A percentile compares a stretch with the other conserved stretches of the same genome.
Evolutionary conservation across 2,329 filamentous ascomycete species (phyloP).

Genomic region (Aulographum hederae): DNA sequence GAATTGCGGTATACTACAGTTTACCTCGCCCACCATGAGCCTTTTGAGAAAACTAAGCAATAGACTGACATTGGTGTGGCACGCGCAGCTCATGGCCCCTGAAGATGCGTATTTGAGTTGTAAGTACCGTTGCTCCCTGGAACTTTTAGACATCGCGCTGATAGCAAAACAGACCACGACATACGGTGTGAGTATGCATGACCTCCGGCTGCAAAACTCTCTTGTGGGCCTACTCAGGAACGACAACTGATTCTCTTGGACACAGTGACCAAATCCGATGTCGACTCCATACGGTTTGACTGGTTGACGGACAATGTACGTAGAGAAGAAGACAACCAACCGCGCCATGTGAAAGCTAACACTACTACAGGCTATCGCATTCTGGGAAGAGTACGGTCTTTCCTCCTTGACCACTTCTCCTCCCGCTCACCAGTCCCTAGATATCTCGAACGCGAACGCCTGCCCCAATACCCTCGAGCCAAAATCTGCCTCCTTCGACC

Average conservation of each 20-base stretch:
- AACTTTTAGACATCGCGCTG: conserved; percentile 7
- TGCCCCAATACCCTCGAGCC: conserved; percentile 61
- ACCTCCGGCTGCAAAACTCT: no score
- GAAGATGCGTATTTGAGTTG: conserved; percentile 55
- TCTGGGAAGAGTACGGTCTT: conserved; percentile 74
- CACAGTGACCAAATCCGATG: conserved; percentile 71
- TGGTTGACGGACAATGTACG: conserved; percentile 91
- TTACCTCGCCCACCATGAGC: no score
- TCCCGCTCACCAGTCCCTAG: conserved; percentile 17
- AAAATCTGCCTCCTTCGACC: conserved; percentile 83
- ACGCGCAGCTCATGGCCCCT: no score
- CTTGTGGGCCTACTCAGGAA: background rate
- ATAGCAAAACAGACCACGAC: conserved; percentile 36
- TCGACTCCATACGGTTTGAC: conserved; percentile 74
- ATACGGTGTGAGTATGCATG: conserved; percentile 36
- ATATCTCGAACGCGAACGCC: conserved; percentile 78
- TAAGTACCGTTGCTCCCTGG: conserved; percentile 21
- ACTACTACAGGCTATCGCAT: conserved; percentile 72
- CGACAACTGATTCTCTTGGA: conserved; percentile 4
- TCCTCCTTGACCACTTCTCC: conserved; percentile 6
- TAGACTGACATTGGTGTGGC: no score
- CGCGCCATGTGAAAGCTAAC: no score
- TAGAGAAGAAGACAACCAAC: no score
- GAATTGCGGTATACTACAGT: no score
- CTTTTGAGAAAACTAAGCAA: no score